Percentiles rank a stretch among this genome's conserved stretches.
Evolutionary conservation across 2,329 filamentous ascomycete species (phyloP).

Genomic region (Trichoderma brevicompactum): DNA sequence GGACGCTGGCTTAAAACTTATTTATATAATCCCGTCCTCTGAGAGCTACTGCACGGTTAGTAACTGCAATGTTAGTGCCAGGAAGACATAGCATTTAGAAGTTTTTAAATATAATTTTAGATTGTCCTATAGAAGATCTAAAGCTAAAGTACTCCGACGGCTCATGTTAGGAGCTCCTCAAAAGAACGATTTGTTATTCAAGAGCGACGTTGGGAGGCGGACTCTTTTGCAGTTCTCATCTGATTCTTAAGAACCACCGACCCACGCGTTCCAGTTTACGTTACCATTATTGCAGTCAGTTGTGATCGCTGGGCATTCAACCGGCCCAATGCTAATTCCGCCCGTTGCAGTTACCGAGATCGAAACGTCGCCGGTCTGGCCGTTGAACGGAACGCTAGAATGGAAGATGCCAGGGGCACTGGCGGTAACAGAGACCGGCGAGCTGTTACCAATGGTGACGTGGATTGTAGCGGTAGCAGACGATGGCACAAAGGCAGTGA

Average conservation of each 20-base stretch:
- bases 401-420: constrained; percentile 40
- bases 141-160: too few species aligned
- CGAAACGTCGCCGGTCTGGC: constrained; percentile 35
- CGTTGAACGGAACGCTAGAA: constrained; percentile 36
- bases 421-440: neutral
- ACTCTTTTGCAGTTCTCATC: neutral
- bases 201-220: neutral
- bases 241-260: constrained; percentile 22
- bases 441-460: constrained; percentile 38
- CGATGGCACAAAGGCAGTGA: constrained; percentile 37
- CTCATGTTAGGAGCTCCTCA: too few species aligned
- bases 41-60: too few species aligned
- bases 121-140: too few species aligned
- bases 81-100: too few species aligned
- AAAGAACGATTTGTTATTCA: neutral
- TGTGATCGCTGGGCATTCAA: constrained; percentile 21
- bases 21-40: too few species aligned
- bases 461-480: constrained; percentile 34
- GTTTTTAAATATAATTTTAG: too few species aligned
- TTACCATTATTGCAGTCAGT: constrained; percentile 24
- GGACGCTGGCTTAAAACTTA: too few species aligned
- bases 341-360: constrained; percentile 31
- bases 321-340: constrained; percentile 9
- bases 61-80: too few species aligned
- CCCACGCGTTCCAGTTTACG: constrained; percentile 32